Base-by-base conservation (phyloP, 2,329 filamentous ascomycete species). In the Sarocladium oryzae region DNA sequence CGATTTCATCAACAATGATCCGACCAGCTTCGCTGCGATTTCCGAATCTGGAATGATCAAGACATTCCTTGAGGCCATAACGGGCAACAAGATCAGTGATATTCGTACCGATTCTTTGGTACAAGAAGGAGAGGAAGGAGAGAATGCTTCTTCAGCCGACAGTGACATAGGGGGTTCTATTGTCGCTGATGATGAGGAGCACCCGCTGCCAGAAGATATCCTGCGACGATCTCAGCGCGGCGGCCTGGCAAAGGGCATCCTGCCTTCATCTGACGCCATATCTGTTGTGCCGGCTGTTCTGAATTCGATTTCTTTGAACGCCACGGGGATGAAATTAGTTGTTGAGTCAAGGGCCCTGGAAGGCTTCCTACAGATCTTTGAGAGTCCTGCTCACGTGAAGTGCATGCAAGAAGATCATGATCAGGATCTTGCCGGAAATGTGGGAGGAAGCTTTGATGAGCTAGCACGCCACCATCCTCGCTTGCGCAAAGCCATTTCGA, bases 1-100 rank as follows among this genome's bases (percentile, higher is more conserved):
- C 63, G 92, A 89, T 60, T 99, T 99, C 67, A 95, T 99, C 60
- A 95, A 99, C 69, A 96, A 97, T 63, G 93, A 99, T 62, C 93
- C 93, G 0, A 99, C 93, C 1, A 99, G 93, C 66, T 99, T 96
- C 65, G 86, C 89, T 24, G 89, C 96, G 21, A 93, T 99, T 57
- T 89, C 89, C 13, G 93, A 99, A 69, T 92, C 93, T 49, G 90
- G 90, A 20, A 78, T 99, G 59, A 91, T 93, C 61, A 86, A 86
- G 63, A 88, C 84, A 49, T 86, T 96, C 53, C 76, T 99, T 13
- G 85, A 92, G 66, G 84, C 91, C 3, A 80, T 97, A 51, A 95
- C 83, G 1, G 76, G 79, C 4, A 71, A 69, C 23, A 61, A 23
- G 20, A 26, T 37, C 30, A 32, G 24, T 18, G 33, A 36, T 26